Evolutionary conservation across 768 basidiomycete species (phyloP).

Genomic region (Termitomyces heimii): DNA sequence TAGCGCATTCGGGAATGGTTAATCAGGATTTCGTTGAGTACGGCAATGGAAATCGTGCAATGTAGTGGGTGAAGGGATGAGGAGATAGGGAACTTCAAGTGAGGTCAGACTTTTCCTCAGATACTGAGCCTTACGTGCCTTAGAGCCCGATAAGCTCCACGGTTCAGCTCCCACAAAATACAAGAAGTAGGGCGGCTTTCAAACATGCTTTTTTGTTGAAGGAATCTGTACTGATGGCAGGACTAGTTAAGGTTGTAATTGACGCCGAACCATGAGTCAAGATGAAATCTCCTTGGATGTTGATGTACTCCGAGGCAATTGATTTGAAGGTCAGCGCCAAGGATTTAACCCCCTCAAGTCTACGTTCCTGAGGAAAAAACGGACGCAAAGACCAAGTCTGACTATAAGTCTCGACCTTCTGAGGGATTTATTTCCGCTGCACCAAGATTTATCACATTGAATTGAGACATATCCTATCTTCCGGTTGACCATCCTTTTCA

Average conservation of each 20-base stretch:
- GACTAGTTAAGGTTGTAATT: neutral
- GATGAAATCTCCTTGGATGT: slow-evolving; percentile 4
- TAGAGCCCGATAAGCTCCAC: neutral
- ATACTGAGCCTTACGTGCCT: neutral
- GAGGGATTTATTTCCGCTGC: neutral
- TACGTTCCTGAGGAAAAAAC: neutral
- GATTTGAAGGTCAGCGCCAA: neutral
- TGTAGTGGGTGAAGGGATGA: neutral
- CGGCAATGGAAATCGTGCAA: neutral
- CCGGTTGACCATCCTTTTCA: no score
- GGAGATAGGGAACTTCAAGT: neutral
- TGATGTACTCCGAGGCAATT: slow-evolving; percentile 2
- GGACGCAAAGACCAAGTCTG: neutral
- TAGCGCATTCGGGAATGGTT: neutral
- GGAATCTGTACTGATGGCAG: slow-evolving; percentile 4
- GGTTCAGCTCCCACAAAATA: neutral
- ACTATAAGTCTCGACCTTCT: neutral
- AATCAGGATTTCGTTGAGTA: neutral
- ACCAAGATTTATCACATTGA: no score
- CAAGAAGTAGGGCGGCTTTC: slow-evolving; percentile 1
- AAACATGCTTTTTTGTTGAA: slow-evolving; percentile 2
- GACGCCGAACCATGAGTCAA: neutral
- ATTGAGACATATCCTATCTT: no score
- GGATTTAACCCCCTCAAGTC: neutral
- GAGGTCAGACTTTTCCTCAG: neutral